These are phyloP conservation scores for Russula griseocarnosa DNA, from an alignment of 768 basidiomycete species.

Conservation along the genomic window DNA sequence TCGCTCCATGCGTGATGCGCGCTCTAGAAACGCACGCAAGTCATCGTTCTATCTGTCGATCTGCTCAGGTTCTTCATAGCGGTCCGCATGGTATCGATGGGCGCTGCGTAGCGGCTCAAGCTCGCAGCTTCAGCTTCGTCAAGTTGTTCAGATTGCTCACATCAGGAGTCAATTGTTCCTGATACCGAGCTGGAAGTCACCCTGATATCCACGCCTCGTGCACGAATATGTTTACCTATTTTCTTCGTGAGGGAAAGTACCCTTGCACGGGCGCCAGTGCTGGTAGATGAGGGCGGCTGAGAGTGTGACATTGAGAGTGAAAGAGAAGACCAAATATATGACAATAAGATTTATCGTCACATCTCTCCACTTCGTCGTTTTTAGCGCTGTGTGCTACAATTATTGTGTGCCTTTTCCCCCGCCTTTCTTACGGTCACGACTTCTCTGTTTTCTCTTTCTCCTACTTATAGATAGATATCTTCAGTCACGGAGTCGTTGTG, in stretches of 20 bases:
- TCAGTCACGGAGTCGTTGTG: slow-evolving; percentile 2
- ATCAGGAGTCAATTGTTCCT: slow-evolving; percentile 53
- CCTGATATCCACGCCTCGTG: slow-evolving; percentile 39
- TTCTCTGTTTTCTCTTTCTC: slow-evolving; percentile 6
- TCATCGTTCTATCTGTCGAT: too few relatives aligned
- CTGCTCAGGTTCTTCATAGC: slow-evolving; percentile 67
- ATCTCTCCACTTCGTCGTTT: background rate
- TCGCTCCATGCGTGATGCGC: too few relatives aligned
- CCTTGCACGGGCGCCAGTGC: slow-evolving; percentile 32
- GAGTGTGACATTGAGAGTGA: background rate
- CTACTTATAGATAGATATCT: background rate
- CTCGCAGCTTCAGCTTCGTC: slow-evolving; percentile 50
- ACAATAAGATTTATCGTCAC: slow-evolving; percentile 7
- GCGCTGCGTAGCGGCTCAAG: slow-evolving; percentile 50
- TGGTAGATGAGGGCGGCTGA: background rate
- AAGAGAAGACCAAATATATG: slow-evolving; percentile 7
- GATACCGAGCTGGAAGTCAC: too few relatives aligned
- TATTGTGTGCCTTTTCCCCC: background rate
- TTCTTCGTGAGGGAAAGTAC: slow-evolving; percentile 58
- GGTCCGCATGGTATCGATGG: slow-evolving; percentile 64
- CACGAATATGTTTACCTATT: slow-evolving; percentile 69
- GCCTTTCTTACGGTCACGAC: slow-evolving; percentile 4
- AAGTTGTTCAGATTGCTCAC: slow-evolving; percentile 43
- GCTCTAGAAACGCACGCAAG: too few relatives aligned
- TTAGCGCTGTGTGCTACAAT: background rate